These are phyloP conservation scores for Cyamopsis tetragonoloba DNA, from an alignment of 306 rosid genomes.

Conservation along the genomic window DNA sequence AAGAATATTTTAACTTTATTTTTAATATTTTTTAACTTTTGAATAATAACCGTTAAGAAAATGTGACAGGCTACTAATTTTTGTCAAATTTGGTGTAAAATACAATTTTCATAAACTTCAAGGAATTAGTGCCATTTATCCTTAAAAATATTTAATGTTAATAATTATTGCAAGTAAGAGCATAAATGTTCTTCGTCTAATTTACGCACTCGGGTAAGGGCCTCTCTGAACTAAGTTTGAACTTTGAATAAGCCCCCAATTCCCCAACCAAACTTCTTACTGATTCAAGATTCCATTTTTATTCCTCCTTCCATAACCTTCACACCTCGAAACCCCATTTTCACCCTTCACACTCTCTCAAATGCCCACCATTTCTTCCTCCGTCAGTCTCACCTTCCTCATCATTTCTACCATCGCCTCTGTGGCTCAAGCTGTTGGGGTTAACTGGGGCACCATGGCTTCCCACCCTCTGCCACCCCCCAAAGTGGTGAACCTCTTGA, in stretches of 20 bases:
- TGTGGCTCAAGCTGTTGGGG: conserved; percentile 47
- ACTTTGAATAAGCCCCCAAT: not conserved
- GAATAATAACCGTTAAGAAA: too few relatives aligned
- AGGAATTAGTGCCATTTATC: too few relatives aligned
- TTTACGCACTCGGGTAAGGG: too few relatives aligned
- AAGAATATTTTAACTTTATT: too few relatives aligned
- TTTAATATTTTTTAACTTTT: too few relatives aligned
- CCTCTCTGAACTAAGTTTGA: too few relatives aligned
- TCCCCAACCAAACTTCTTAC: not conserved
- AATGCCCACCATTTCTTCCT: conserved; percentile 45
- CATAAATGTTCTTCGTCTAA: too few relatives aligned
- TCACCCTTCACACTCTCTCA: not conserved
- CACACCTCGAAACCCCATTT: conserved; percentile 13
- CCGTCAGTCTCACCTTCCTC: conserved; percentile 25
- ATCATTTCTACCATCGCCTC: conserved; percentile 11
- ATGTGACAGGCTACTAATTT: too few relatives aligned
- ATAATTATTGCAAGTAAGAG: too few relatives aligned
- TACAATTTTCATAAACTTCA: too few relatives aligned
- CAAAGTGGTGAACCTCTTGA: conserved; percentile 78
- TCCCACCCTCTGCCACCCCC: conserved; percentile 77
- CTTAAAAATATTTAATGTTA: too few relatives aligned
- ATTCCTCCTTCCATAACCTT: not conserved
- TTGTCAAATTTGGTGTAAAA: too few relatives aligned
- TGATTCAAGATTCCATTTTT: not conserved
- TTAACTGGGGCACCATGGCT: conserved; percentile 87